Percentiles rank a stretch among this genome's conserved stretches.
These are phyloP conservation scores for Solanum hybrid DNA, from an alignment of 305 asterid species.

Conservation along the genomic window DNA sequence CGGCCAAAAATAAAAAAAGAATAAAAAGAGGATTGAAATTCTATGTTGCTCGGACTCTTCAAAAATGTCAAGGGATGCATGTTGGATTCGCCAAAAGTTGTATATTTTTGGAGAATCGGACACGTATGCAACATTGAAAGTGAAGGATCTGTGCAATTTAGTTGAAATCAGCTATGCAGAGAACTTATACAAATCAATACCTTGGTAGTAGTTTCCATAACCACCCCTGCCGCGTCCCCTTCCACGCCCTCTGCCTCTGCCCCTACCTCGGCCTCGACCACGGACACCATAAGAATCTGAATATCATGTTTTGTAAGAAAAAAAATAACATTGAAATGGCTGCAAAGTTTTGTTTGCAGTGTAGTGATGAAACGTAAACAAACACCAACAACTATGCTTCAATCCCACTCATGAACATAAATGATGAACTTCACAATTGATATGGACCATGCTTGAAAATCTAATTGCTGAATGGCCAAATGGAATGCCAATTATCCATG, in stretches of 20 bases:
- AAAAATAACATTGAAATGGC: not conserved
- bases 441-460: not conserved
- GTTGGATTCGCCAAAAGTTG: not conserved
- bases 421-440: not conserved
- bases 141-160: not conserved
- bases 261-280: slow-evolving; percentile 25
- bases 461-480: not conserved
- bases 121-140: too few relatives aligned
- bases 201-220: slow-evolving; percentile 33
- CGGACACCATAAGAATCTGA: slow-evolving; percentile 22
- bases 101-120: not conserved
- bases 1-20: not conserved
- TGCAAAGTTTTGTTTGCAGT: not conserved
- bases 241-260: slow-evolving; percentile 28
- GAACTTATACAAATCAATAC: slow-evolving; percentile 15
- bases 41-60: not conserved
- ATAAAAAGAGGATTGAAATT: not conserved
- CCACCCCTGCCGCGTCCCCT: slow-evolving; percentile 32
- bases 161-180: not conserved
- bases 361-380: not conserved
- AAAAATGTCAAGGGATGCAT: not conserved
- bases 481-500: not conserved
- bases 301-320: not conserved
- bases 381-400: not conserved
- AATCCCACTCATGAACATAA: not conserved